Evolutionary conservation across 441 rosid species (phyloP).

Genomic region (Adansonia gregorii): DNA sequence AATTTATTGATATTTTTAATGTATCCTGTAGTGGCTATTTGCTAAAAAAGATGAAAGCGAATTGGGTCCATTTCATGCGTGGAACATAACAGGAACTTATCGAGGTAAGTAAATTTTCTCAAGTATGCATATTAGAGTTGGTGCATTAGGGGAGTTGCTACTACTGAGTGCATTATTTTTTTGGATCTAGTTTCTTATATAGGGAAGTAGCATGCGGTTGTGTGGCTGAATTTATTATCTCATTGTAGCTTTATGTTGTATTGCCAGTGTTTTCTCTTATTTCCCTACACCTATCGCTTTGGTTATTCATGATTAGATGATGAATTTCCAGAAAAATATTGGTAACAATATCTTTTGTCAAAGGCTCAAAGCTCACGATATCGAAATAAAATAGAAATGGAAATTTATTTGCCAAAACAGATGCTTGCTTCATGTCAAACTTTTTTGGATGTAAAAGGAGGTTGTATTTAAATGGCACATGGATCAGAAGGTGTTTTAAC

Average conservation of each 20-base stretch:
- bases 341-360: background rate
- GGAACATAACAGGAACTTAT: slow-evolving; percentile 98
- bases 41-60: slow-evolving; percentile 66
- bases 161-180: background rate
- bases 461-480: slow-evolving; percentile 8
- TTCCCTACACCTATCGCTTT: background rate
- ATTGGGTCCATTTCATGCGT: slow-evolving; percentile 68
- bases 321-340: slow-evolving; percentile 5
- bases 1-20: slow-evolving; percentile 25
- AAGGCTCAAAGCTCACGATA: background rate
- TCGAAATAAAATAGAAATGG: background rate
- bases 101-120: slow-evolving; percentile 62
- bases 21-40: slow-evolving; percentile 76
- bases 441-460: background rate
- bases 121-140: background rate
- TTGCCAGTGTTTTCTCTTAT: background rate
- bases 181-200: slow-evolving; percentile 8
- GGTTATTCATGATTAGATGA: background rate
- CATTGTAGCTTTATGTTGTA: background rate
- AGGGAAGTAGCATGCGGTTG: background rate
- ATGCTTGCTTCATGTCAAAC: slow-evolving; percentile 1
- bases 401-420: background rate
- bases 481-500: slow-evolving; percentile 11
- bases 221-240: background rate
- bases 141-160: background rate